Evolutionary conservation across 73 alveolate species (phyloP).

Genomic region (Paramecium sonneborni): DNA sequence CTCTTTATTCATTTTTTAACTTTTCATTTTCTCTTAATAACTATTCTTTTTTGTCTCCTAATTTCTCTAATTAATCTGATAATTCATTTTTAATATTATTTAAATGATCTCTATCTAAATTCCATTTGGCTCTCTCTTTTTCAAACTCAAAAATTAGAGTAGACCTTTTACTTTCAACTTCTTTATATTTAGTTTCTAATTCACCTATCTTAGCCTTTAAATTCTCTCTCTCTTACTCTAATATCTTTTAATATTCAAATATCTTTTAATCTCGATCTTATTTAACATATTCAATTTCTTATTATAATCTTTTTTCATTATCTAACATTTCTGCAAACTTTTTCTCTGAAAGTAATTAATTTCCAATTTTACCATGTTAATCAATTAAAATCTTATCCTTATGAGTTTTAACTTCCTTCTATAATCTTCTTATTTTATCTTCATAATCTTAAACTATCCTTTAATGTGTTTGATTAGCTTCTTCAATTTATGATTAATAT

Average conservation of each 20-base stretch:
- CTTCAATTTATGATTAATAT: constrained; percentile 88
- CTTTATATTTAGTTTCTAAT: constrained; percentile 82
- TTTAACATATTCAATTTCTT: constrained; percentile 79
- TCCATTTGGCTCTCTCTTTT: constrained; percentile 96
- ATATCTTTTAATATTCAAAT: constrained; percentile 72
- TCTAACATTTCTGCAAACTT: constrained; percentile 83
- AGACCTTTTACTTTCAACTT: constrained; percentile 83
- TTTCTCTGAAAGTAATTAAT: constrained; percentile 82
- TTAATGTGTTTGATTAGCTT: constrained; percentile 77
- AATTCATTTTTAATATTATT: constrained; percentile 80
- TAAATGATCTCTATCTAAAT: constrained; percentile 85
- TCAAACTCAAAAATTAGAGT: constrained; percentile 84
- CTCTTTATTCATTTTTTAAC: constrained; percentile 80
- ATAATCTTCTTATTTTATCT: constrained; percentile 79
- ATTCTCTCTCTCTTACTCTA: constrained; percentile 87
- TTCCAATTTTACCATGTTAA: constrained; percentile 79
- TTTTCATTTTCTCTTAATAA: constrained; percentile 93
- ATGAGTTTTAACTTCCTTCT: constrained; percentile 82
- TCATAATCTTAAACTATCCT: constrained; percentile 71
- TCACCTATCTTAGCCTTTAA: constrained; percentile 84
- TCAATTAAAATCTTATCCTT: constrained; percentile 88
- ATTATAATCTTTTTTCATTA: constrained; percentile 78
- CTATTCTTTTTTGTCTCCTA: constrained; percentile 87
- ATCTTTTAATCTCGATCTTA: constrained; percentile 86
- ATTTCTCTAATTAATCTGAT: constrained; percentile 71